Evolutionary conservation across 2,329 filamentous ascomycete genomes (phyloP), one percentile per base, ranked within the genome.

Genomic region (Neonectria punicea): DNA sequence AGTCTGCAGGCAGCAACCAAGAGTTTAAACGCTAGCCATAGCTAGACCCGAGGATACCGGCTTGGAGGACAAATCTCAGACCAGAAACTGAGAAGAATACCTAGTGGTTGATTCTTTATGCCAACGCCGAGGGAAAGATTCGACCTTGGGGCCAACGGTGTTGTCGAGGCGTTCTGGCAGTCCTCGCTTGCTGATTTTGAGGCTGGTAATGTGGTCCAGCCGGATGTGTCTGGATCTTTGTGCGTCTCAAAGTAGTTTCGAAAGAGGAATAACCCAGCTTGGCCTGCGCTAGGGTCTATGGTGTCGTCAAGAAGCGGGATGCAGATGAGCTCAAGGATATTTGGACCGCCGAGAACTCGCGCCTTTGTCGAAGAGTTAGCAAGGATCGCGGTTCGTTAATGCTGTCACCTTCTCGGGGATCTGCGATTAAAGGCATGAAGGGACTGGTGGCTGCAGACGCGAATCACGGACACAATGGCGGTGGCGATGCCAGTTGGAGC

Each of bases 401-500:
- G 0, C 74, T 77, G 0, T 64, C 55, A 2, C 73, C 74, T 65
- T 83, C 81, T 47, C 78, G 74, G 0, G 79, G 79, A 74, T 46
- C 80, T 65, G 0, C 82, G 81, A 11, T 83, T 74, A 20, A 83
- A 75, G 3, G 81, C 78, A n/a, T 76, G 74, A 1, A 82, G 66
- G 1, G 69, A 75, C 0, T 73, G 32, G 1, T 41, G 60, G 1
- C 76, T 79, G 57, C 70, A 81, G 41, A 78, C 70, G 0, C 78
- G 72, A 44, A 79, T 78, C 0, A 67, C 73, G 1, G 75, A 74
- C 0, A 78, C 54, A 1, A 83, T 65, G 0, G 75, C 73, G 0
- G 82, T 83, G 10, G 83, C 63, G 28, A 84, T 79, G 1, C 81
- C 81, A 0, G 81, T 32, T 0, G 79, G 79, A 0, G 70, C 77